A percentile compares a stretch with the other conserved stretches of the same genome.
phyloP scores from a whole-genome alignment of 148 eudicot species.

The Rhododendron simsii region DNA sequence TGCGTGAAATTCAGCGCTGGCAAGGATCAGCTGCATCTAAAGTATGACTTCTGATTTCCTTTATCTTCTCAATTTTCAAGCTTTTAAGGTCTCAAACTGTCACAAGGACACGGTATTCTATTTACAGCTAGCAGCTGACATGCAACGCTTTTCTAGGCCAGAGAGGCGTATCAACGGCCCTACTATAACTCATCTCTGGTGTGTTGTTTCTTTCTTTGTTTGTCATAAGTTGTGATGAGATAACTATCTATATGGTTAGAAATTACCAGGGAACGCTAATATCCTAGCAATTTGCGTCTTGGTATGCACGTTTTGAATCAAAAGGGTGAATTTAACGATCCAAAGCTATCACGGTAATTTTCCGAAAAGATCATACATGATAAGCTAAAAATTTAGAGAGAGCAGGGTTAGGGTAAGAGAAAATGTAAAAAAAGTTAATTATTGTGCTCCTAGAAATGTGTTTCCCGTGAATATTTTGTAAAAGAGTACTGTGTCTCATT shows the following conservation, averaged over 20 bases:
- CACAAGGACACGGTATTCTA: constrained; percentile 13
- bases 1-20: constrained; percentile 98
- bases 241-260: background rate
- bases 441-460: background rate
- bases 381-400: background rate
- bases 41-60: constrained; percentile 35
- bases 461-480: background rate
- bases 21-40: constrained; percentile 92
- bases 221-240: constrained; percentile 2
- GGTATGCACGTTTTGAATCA: background rate
- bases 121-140: constrained; percentile 91
- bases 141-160: constrained; percentile 99
- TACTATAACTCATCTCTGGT: constrained; percentile 96
- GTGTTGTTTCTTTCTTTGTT: constrained; percentile 11
- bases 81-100: constrained; percentile 9
- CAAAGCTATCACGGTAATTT: background rate
- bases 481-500: background rate
- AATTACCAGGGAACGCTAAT: background rate
- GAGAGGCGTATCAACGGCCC: constrained; percentile 98
- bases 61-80: constrained; percentile 6
- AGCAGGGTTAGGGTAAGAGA: background rate
- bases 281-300: background rate
- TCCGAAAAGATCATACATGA: background rate
- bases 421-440: background rate
- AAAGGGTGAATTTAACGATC: background rate